These are phyloP conservation scores for Dryas integrifolia DNA, from an alignment of 331 rosid genomes.

Conservation along the genomic window DNA sequence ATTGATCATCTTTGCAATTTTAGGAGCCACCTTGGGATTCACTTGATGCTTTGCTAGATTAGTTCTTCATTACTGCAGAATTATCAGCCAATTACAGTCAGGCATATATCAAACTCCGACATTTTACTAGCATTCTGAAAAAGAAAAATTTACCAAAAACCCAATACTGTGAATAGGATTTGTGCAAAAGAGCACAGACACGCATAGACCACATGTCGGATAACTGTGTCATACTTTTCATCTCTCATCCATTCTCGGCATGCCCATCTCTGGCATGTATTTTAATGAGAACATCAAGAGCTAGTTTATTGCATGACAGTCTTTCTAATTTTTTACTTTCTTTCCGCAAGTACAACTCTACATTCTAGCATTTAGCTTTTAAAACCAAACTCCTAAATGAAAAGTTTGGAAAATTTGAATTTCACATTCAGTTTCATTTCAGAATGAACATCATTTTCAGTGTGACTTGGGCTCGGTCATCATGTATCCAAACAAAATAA, in stretches of 20 bases:
- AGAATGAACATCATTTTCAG: too few relatives aligned
- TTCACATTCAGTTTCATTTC: background rate
- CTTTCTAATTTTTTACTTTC: background rate
- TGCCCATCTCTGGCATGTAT: background rate
- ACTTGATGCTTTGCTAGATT: constrained; percentile 81
- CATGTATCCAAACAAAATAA: too few relatives aligned
- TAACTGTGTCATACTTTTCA: background rate
- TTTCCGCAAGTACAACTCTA: background rate
- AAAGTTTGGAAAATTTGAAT: background rate
- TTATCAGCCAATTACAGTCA: background rate
- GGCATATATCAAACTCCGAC: background rate
- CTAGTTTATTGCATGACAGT: background rate
- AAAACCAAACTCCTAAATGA: background rate
- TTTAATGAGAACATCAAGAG: too few relatives aligned
- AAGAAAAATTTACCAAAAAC: background rate
- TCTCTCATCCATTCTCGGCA: background rate
- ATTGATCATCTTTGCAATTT: constrained; percentile 72
- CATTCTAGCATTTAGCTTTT: background rate
- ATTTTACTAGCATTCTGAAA: background rate
- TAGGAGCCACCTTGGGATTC: constrained; percentile 90
- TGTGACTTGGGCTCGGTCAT: too few relatives aligned
- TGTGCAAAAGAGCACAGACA: background rate
- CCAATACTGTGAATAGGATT: background rate
- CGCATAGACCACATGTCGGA: background rate
- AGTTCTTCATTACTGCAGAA: constrained; percentile 82